phyloP scores from a whole-genome alignment of 345 rosid species.

The Bretschneidera sinensis region DNA sequence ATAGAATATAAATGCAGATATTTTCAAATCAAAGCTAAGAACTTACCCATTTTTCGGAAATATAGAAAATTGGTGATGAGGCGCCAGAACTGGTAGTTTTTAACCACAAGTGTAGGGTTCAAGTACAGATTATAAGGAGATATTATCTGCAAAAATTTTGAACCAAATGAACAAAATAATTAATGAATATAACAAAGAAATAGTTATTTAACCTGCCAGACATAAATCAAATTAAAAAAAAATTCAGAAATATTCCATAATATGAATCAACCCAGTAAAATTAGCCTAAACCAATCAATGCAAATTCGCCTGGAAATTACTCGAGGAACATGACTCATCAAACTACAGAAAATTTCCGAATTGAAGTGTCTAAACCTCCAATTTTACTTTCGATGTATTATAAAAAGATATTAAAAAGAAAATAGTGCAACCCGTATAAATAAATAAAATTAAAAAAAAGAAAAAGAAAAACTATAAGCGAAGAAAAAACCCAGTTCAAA shows the following conservation, averaged over 20 bases:
- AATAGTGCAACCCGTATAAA: no score
- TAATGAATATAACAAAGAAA: neutral
- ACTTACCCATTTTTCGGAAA: constrained; percentile 91
- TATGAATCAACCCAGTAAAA: no score
- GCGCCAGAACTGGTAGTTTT: constrained; percentile 94
- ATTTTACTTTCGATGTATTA: no score
- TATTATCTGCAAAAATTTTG: constrained; percentile 68
- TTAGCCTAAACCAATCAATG: neutral
- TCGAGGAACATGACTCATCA: no score
- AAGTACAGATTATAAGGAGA: constrained; percentile 81
- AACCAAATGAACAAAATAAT: constrained; percentile 2
- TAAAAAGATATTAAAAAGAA: no score
- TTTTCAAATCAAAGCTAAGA: neutral
- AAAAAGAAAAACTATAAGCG: no score
- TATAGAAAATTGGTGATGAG: constrained; percentile 92
- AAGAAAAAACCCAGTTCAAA: constrained; percentile 19
- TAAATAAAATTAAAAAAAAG: neutral
- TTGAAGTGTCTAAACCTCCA: no score
- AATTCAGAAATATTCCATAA: no score
- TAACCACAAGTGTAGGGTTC: constrained; percentile 77
- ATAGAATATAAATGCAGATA: no score
- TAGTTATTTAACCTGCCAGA: neutral
- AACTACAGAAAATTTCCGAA: no score
- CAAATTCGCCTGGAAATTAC: neutral
- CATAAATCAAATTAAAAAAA: no score